Evolutionary conservation across 2,329 filamentous ascomycete species (phyloP), one percentile per base, ranked within the genome.

Genomic region (Trichoderma atroviride): DNA sequence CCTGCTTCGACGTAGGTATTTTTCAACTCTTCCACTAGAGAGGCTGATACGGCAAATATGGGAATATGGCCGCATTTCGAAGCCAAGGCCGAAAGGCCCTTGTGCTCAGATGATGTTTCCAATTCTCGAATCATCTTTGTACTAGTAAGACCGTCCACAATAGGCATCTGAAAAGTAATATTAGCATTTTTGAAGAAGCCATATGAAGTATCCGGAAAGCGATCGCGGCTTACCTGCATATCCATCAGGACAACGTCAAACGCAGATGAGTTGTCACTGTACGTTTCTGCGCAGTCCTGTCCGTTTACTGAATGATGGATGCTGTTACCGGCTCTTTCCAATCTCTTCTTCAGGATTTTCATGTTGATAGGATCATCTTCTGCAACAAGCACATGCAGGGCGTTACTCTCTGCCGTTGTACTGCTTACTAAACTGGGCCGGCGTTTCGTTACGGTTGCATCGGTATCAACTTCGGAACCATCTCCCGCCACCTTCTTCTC

Each of bases 171-270:
- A 24, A n/a, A n/a, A n/a, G 58, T 27, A 35, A 33, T 22, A 56
- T 72, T 70, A 72, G 57, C 22, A 16, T n/a, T 50, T 27, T 11
- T 6, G 14, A 24, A 13, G 4, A 22, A 24, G 47, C 13, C 13
- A 24, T 2, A 24, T 11, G 47, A 33, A 10, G 13, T 1, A n/a
- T 9, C 7, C 22, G 1, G 2, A 31, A 7, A 33, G 16, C 53
- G 4, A 9, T 6, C 5, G 9, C 29, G 19, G 80, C 87, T 79
- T 77, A 94, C 93, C 85, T 97, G 93, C 87, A 97, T 93, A 76
- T 97, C 94, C 94, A 97, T 97, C 71, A 97, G 83, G 59, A 97
- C 84, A 5, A 93, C 89, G 77, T 97, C 93, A 75, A 92, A 96
- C 27, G 81, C 80, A 31, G 78, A 78, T 0, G 89, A 83, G 62